Conservation (phyloP, 1,284 basidiomycete genomes). For the Naganishia sp. region DNA sequence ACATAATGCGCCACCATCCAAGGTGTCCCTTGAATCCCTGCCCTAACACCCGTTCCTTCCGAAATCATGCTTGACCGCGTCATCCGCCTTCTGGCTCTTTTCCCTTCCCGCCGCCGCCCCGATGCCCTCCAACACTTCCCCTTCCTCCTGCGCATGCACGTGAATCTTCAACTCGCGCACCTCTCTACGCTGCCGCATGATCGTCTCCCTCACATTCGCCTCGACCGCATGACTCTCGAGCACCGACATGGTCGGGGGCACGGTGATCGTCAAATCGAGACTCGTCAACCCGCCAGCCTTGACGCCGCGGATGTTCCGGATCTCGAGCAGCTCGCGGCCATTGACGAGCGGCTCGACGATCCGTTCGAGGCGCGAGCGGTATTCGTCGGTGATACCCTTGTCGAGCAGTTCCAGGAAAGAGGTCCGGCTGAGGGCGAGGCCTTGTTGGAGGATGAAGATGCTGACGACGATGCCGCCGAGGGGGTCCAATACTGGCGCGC, state of each 20-base stretch:
- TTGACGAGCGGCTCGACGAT: slow-evolving; percentile 63
- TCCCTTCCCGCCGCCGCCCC: slow-evolving; percentile 42
- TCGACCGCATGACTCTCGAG: slow-evolving; percentile 64
- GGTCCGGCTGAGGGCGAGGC: slow-evolving; percentile 67
- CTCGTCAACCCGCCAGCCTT: slow-evolving; percentile 63
- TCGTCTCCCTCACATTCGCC: slow-evolving; percentile 61
- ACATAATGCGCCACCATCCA: not conserved
- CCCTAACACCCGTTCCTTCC: slow-evolving; percentile 42
- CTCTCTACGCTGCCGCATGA: slow-evolving; percentile 68
- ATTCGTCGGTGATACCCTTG: slow-evolving; percentile 69
- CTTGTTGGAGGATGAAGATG: slow-evolving; percentile 82
- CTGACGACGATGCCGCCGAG: slow-evolving; percentile 90
- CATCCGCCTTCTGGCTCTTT: slow-evolving; percentile 35
- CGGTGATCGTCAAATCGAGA: slow-evolving; percentile 61
- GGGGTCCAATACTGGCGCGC: slow-evolving; percentile 84
- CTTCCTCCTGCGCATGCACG: slow-evolving; percentile 56
- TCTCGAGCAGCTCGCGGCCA: slow-evolving; percentile 57
- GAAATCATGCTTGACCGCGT: slow-evolving; percentile 40
- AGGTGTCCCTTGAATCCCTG: not conserved
- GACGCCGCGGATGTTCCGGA: slow-evolving; percentile 71
- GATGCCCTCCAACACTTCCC: slow-evolving; percentile 22
- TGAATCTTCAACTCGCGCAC: slow-evolving; percentile 76
- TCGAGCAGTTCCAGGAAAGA: slow-evolving; percentile 84
- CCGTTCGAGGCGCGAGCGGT: slow-evolving; percentile 60
- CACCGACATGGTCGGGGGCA: slow-evolving; percentile 65